Evolutionary conservation across 345 rosid species (phyloP), one percentile per base, ranked within the genome.

Genomic region (Chamaenerion angustifolium): DNA sequence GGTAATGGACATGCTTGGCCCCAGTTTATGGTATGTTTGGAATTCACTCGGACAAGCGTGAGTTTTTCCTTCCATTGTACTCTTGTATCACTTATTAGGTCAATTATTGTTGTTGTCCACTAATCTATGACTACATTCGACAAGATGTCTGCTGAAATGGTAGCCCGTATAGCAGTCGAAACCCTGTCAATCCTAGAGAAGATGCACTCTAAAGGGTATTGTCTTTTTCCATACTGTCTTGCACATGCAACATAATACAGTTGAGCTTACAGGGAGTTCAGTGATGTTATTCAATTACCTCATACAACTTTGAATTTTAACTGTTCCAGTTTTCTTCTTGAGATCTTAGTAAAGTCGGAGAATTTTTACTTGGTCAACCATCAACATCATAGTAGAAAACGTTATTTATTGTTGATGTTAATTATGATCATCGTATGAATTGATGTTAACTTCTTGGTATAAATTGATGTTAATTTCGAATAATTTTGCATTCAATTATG

Each of bases 1-100:
- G 99, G 97, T 85, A 58, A 93, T 93, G 99, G 99, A 93, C 77
- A 88, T 88, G 63, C 72, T 93, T 49, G 99, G 97, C 23, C 99
- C 99, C 4, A 93, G 99, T 67, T 76, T 88, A 66, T 93, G 99
- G 97, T 97, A 93, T 71, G 81, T 85, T 45, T 93, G 97, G 99
- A 93, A 83, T 71, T 64, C 82, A 46, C 77, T 86, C 48, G 88
- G 95, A 57, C 92, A 88, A 68, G 72, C 88, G 99, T 93, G 62
- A 81, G 95, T 77, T 45, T 64, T 31, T 7, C 37, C 37, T 31
- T 31, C 37, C 37, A 31, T 31, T 31, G 7, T 31, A 31, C 37
- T 7, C 37, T 21, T 21, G 37, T 31, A 5, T 8, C 10, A 31
- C 5, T 7, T 1, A 1, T 31, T 31, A 1, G 37, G 37, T 31